Percentiles rank a stretch among this genome's conserved stretches.
Conservation (phyloP, 2,329 filamentous ascomycete species). For the Hypoxylon sp. region DNA sequence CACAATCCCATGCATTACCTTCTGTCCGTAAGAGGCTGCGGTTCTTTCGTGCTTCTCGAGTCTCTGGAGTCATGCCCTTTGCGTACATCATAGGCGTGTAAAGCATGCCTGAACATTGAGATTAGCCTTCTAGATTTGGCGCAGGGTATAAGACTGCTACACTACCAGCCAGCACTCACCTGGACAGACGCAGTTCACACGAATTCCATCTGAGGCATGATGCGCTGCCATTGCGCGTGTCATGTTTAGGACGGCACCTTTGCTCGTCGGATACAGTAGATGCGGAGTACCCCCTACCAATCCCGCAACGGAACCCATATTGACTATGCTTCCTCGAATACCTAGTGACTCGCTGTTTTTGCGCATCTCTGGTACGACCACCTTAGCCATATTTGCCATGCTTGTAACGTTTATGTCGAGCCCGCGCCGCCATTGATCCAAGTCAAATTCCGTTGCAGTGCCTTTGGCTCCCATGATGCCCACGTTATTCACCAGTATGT, state of each 20-base stretch:
- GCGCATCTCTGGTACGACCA: conserved; percentile 72
- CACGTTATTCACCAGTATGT: conserved; percentile 77
- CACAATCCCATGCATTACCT: conserved; percentile 62
- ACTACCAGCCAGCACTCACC: conserved; percentile 45
- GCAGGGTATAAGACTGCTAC: not conserved
- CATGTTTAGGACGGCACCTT: conserved; percentile 67
- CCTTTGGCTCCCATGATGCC: conserved; percentile 72
- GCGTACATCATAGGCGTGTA: conserved; percentile 65
- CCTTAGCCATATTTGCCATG: conserved; percentile 76
- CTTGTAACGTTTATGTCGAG: conserved; percentile 75
- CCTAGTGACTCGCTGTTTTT: conserved; percentile 60
- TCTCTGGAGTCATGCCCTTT: conserved; percentile 59
- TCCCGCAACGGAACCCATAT: conserved; percentile 74
- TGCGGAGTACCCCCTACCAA: conserved; percentile 62
- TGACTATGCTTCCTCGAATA: conserved; percentile 68
- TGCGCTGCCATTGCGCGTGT: conserved; percentile 67
- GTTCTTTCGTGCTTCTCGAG: conserved; percentile 56
- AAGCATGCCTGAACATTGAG: conserved; percentile 55
- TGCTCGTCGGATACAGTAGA: conserved; percentile 64
- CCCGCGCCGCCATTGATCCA: conserved; percentile 69
- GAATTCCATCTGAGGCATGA: conserved; percentile 62
- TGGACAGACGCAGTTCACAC: conserved; percentile 67
- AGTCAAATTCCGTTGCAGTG: conserved; percentile 72
- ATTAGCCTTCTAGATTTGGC: conserved; percentile 3
- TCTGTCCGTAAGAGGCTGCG: conserved; percentile 60